phyloP scores from a whole-genome alignment of 163 green algal species.

The Coccomyxa subellipsoidea region DNA sequence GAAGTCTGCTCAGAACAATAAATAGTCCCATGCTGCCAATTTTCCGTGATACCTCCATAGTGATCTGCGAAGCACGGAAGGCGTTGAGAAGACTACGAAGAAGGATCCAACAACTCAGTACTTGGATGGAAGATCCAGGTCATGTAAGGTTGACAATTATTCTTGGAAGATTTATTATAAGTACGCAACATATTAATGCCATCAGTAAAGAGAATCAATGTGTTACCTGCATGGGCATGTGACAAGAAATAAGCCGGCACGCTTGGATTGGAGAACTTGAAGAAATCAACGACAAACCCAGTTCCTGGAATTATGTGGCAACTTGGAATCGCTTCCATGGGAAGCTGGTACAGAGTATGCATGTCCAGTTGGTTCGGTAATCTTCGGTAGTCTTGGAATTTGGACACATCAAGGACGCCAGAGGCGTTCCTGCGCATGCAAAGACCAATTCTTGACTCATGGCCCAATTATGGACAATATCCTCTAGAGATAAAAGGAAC shows the following conservation, averaged over 20 bases:
- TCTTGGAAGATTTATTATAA: too few species aligned
- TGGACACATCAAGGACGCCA: too few species aligned
- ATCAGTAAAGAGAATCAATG: not conserved
- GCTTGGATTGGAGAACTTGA: constrained; percentile 30
- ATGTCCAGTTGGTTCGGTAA: too few species aligned
- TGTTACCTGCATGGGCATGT: constrained; percentile 68
- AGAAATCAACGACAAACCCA: constrained; percentile 66
- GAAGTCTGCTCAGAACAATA: constrained; percentile 82
- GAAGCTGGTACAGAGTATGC: not conserved
- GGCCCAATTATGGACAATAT: too few species aligned
- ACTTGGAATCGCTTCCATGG: constrained; percentile 6
- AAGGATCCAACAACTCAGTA: too few species aligned
- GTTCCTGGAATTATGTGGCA: constrained; percentile 67
- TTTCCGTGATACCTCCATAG: constrained; percentile 72
- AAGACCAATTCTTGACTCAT: not conserved
- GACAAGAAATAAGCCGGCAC: constrained; percentile 71
- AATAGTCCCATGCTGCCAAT: constrained; percentile 73
- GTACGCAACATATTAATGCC: too few species aligned
- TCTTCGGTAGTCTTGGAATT: too few species aligned
- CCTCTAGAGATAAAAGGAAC: too few species aligned
- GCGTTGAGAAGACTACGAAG: too few species aligned
- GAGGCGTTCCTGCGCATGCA: not conserved
- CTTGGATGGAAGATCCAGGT: too few species aligned
- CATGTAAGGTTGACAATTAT: too few species aligned
- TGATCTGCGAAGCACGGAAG: constrained; percentile 66